These are phyloP conservation scores for Suillus plorans DNA, from an alignment of 768 basidiomycete species.

Conservation along the genomic window DNA sequence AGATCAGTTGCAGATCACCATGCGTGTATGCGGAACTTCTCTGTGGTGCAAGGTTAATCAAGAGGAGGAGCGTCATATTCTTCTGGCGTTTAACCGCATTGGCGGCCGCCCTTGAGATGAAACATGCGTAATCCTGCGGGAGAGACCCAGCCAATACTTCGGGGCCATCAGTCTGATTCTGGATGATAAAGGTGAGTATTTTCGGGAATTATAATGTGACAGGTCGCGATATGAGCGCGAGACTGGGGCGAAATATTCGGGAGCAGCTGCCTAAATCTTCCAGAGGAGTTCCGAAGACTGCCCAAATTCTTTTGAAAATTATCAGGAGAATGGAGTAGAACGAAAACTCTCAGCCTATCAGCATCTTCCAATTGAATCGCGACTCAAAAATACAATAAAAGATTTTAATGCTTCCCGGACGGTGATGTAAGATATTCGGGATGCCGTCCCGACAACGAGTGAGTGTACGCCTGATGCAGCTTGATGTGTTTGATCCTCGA, in stretches of 20 bases:
- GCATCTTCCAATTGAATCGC: neutral
- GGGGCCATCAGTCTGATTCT: slow-evolving; percentile 25
- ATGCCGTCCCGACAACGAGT: slow-evolving; percentile 22
- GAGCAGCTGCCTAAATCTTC: neutral
- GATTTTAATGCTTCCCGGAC: neutral
- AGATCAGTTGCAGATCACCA: slow-evolving; percentile 18
- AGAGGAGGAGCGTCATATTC: slow-evolving; percentile 7
- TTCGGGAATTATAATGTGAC: slow-evolving; percentile 14
- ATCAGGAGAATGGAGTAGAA: neutral
- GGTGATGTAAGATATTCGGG: slow-evolving; percentile 17
- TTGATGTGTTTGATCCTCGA: slow-evolving; percentile 22
- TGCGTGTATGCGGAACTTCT: slow-evolving; percentile 19
- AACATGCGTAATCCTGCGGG: slow-evolving; percentile 21
- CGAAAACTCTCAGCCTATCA: neutral
- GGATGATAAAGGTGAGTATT: slow-evolving; percentile 20
- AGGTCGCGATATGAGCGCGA: slow-evolving; percentile 26
- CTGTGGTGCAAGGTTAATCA: slow-evolving; percentile 17
- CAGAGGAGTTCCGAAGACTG: neutral
- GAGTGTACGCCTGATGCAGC: slow-evolving; percentile 13
- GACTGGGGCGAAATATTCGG: slow-evolving; percentile 13
- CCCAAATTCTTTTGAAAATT: neutral
- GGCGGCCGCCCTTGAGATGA: slow-evolving; percentile 13
- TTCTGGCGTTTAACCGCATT: slow-evolving; percentile 6
- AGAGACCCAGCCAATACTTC: slow-evolving; percentile 8
- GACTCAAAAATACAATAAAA: neutral